Evolutionary conservation across 202 grass and related monocot species (phyloP).

Genomic region (Elaeis oleifera): DNA sequence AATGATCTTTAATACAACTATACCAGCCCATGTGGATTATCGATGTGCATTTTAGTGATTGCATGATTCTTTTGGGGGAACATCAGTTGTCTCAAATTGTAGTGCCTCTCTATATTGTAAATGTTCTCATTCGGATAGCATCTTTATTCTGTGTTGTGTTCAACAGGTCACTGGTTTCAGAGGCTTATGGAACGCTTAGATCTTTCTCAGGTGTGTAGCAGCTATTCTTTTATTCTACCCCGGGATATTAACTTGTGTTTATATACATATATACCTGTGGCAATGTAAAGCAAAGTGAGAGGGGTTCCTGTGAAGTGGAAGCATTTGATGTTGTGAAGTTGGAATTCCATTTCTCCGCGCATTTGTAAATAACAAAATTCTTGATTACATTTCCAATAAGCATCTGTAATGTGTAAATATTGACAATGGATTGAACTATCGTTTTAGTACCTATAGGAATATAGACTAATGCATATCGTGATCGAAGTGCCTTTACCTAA

Average conservation of each 20-base stretch:
- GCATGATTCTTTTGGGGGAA: too few relatives aligned
- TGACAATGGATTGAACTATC: neutral
- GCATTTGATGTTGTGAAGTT: constrained; percentile 34
- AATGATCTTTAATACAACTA: too few relatives aligned
- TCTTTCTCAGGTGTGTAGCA: constrained; percentile 41
- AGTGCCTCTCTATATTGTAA: neutral
- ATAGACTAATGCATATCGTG: neutral
- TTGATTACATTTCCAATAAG: constrained; percentile 48
- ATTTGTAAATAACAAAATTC: constrained; percentile 58
- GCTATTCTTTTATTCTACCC: constrained; percentile 60
- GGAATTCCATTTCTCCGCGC: constrained; percentile 34
- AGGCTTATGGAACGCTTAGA: constrained; percentile 31
- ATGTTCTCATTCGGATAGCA: neutral
- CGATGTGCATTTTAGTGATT: too few relatives aligned
- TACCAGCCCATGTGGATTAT: too few relatives aligned
- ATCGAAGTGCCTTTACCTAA: neutral
- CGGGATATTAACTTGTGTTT: constrained; percentile 46
- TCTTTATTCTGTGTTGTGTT: neutral
- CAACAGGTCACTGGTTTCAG: constrained; percentile 40
- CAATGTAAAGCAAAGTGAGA: constrained; percentile 33
- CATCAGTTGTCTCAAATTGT: too few relatives aligned
- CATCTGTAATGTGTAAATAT: constrained; percentile 43
- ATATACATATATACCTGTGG: constrained; percentile 39
- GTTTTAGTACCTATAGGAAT: too few relatives aligned
- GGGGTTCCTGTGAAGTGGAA: constrained; percentile 35